These are phyloP conservation scores for Candida krabiensis DNA, from an alignment of 805 yeast species.

Conservation along the genomic window DNA sequence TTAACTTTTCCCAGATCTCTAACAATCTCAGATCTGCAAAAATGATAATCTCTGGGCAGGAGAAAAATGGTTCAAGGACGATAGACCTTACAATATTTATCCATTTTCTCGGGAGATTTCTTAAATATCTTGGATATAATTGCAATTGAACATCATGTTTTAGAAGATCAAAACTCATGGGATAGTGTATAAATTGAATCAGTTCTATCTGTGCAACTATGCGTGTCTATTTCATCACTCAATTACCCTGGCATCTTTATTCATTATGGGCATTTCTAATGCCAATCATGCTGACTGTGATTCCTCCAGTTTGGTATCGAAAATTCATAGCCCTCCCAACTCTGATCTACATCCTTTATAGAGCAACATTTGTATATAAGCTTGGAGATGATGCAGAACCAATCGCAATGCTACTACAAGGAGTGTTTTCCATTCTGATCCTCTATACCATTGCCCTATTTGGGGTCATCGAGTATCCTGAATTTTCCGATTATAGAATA, in stretches of 20 bases:
- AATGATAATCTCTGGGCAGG: no score
- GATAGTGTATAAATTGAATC: no score
- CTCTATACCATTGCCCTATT: conserved; percentile 13
- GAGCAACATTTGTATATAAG: conserved; percentile 5
- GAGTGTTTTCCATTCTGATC: conserved; percentile 9
- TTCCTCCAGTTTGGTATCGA: conserved; percentile 16
- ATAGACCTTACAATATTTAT: no score
- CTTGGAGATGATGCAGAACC: background rate
- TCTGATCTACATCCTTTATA: conserved; percentile 6
- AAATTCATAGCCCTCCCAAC: conserved; percentile 12
- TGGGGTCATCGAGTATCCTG: conserved; percentile 17
- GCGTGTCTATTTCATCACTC: background rate
- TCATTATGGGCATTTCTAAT: conserved; percentile 7
- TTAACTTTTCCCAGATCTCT: no score
- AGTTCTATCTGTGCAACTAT: background rate
- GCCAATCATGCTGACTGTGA: conserved; percentile 8
- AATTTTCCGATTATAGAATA: conserved; percentile 12
- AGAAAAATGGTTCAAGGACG: no score
- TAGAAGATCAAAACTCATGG: no score
- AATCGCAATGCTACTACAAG: conserved; percentile 12
- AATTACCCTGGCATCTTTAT: conserved; percentile 6
- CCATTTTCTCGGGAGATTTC: no score
- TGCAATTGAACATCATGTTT: no score
- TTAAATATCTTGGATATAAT: no score
- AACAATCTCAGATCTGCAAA: no score